Conservation (phyloP, 108 stramenopile genomes). For the Pelagomonas calceolata region DNA sequence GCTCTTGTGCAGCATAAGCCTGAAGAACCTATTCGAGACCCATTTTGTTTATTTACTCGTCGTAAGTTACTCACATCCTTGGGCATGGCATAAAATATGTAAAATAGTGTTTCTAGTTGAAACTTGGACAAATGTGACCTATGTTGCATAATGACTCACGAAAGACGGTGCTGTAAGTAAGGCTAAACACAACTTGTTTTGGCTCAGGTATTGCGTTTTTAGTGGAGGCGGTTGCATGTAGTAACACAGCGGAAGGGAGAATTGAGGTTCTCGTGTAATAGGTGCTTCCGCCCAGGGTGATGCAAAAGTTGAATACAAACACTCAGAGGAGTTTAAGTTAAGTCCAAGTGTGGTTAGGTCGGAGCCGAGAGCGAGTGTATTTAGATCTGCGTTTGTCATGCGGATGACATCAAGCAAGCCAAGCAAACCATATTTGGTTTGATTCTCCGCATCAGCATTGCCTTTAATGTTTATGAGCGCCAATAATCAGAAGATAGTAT, state of each 20-base stretch:
- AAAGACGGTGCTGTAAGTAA: background rate
- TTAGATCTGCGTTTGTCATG: conserved; percentile 88
- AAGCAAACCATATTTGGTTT: conserved; percentile 61
- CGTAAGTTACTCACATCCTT: conserved; percentile 30
- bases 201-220: too few relatives aligned
- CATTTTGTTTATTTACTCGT: too few relatives aligned
- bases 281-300: conserved; percentile 79
- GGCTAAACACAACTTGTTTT: background rate
- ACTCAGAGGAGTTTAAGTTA: conserved; percentile 79
- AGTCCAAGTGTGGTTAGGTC: conserved; percentile 90
- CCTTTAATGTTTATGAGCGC: background rate
- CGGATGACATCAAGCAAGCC: conserved; percentile 86
- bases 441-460: background rate
- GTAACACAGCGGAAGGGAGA: conserved; percentile 72
- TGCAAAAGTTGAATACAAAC: conserved; percentile 79
- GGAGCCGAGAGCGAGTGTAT: conserved; percentile 79
- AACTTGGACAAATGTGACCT: conserved; percentile 81
- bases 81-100: conserved; percentile 95
- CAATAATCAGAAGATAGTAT: background rate
- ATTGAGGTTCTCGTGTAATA: conserved; percentile 78
- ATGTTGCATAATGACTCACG: background rate
- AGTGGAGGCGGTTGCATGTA: conserved; percentile 82
- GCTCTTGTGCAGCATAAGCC: conserved; percentile 92
- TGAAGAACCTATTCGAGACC: conserved; percentile 56
- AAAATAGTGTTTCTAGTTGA: conserved; percentile 93